Base-by-base conservation (phyloP, 768 basidiomycete genomes). In the Leccinum arenicola region DNA sequence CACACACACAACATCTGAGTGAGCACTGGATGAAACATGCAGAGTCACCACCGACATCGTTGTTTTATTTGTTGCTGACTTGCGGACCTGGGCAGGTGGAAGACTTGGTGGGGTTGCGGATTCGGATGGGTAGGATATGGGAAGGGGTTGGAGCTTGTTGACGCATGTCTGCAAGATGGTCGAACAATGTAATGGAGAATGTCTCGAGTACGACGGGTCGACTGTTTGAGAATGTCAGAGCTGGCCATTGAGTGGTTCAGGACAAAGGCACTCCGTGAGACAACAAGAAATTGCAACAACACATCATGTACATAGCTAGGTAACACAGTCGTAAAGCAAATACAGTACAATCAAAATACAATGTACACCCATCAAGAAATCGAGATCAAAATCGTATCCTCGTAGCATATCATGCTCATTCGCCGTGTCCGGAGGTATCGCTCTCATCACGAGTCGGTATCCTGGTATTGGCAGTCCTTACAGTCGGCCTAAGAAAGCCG, bases 61-160 rank as follows among this genome's bases (percentile, higher is more conserved):
- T 78, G 73, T 70, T 87, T 87, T 61, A 87, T 78, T 54, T 86
- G 82, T 5, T 66, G 64, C 57, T 79, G 78, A 0, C 80, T 76
- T 12, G 85, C 85, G 54, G 74, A 78, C 48, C 67, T 70, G 12
- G 85, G 80, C 36, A 87, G 74, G 66, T 86, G 85, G 63, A 86
- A 87, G 48, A 86, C 82, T 68, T 86, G 82, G 66, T 86, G 81
- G 2, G 85, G 83, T 19, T 80, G 83, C 7, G 85, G 85, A 66
- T 81, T 76, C 23, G 74, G 66, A 51, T 77, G 75, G 1, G 73
- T 64, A 11, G 85, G 85, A 56, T 77, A 87, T 17, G 85, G 84
- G 66, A 75, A 86, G 19, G 68, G 70, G 60, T 76, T 66, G 66
- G 59, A 58, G 62, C 63, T 59, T 10, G 61, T 64, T 36, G 64